Evolutionary conservation across 352 stramenopile species (phyloP), one percentile per base, ranked within the genome.

Genomic region (Phytophthora rubi): DNA sequence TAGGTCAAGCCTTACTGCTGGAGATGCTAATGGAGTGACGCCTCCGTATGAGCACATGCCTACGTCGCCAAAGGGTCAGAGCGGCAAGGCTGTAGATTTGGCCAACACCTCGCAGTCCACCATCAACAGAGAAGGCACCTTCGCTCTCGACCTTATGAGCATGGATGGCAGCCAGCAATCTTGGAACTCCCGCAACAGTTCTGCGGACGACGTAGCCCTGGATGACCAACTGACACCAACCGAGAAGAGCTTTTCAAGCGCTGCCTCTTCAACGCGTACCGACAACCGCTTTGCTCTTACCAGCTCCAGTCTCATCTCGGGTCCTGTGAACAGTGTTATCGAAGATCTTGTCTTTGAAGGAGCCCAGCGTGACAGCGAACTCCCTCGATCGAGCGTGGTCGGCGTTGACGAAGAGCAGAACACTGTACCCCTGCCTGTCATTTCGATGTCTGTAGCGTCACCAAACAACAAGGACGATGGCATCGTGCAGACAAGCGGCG

Each of bases 401-500:
- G 7, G 2, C 35, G 30, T 53, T 32, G 49, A 62, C 28, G 63
- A 72, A 59, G 65, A 60, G 21, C 10, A 57, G 13, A 18, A 39
- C 16, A 13, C 28, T 48, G 33, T 0, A 28, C 32, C 71, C 3
- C 56, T 62, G 4, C 58, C 58, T 6, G 54, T 73, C 53, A 70
- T 71, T 59, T 45, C 61, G 6, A 18, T 75, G 37, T 64, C 60
- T n/a, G 48, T 59, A 28, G 60, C 64, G 35, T 15, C 70, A 42
- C 53, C 66, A 8, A 15, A 13, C 28, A 44, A 65, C 33, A 49
- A 23, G 39, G 54, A 61, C 42, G 42, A 48, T 48, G 42, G 42
- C 12, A 65, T 39, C 1, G n/a, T 64, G 6, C 71, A 78, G 58
- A 61, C 67, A n/a, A 78, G 67, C 26, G 73, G 59, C 48, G 65